These are phyloP conservation scores for Mycena venus DNA, from an alignment of 768 basidiomycete species.

Conservation along the genomic window DNA sequence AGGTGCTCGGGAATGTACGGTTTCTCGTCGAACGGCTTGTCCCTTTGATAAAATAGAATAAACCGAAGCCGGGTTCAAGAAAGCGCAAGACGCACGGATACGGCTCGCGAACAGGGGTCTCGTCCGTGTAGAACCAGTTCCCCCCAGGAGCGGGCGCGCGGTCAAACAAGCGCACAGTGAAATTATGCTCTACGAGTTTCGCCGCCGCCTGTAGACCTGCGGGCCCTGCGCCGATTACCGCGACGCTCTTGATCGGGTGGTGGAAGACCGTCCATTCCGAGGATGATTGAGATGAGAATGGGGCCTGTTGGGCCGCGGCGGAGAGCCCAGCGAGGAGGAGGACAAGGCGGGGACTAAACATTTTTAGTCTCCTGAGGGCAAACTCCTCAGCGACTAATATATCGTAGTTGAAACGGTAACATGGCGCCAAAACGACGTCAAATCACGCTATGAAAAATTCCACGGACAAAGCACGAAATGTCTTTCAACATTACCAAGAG, in stretches of 20 bases:
- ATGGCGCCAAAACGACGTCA: conserved; percentile 30
- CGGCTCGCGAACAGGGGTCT: conserved; percentile 35
- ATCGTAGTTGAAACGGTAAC: not conserved
- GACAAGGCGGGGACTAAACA: not conserved
- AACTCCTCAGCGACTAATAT: not conserved
- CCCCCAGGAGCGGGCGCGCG: conserved; percentile 36
- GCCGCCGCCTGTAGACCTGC: conserved; percentile 33
- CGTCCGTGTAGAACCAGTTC: conserved; percentile 41
- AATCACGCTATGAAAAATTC: conserved; percentile 24
- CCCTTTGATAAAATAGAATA: not conserved
- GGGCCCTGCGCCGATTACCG: conserved; percentile 33
- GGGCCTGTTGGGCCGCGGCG: conserved; percentile 20
- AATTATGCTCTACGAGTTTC: conserved; percentile 31
- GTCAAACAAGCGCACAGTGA: conserved; percentile 34
- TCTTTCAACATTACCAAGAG: not conserved
- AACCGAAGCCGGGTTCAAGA: too few relatives aligned
- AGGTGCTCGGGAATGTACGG: conserved; percentile 19
- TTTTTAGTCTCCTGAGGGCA: not conserved
- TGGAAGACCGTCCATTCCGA: conserved; percentile 19
- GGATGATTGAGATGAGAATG: not conserved
- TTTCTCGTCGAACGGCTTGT: conserved; percentile 12
- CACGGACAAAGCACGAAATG: not conserved
- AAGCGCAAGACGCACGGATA: conserved; percentile 29
- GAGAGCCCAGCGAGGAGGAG: not conserved
- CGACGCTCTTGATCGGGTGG: conserved; percentile 32